A percentile compares a stretch with the other conserved stretches of the same genome.
Evolutionary conservation across 352 stramenopile genomes (phyloP).

Genomic region (Ophiocytium majus): DNA sequence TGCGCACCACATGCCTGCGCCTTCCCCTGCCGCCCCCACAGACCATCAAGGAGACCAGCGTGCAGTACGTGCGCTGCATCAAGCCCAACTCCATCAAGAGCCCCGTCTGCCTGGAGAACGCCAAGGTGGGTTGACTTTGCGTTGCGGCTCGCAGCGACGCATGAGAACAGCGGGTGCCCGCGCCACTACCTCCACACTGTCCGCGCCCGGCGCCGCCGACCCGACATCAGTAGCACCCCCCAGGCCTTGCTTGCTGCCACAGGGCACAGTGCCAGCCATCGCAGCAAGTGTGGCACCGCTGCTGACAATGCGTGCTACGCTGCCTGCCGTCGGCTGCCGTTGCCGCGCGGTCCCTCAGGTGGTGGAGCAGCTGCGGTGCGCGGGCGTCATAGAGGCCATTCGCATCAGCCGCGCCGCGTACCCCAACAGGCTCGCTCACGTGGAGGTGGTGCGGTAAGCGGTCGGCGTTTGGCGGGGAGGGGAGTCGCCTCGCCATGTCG

Average conservation of each 20-base stretch:
- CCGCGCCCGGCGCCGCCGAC: no score
- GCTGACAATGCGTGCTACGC: no score
- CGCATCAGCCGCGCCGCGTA: conserved; percentile 79
- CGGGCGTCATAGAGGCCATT: conserved; percentile 81
- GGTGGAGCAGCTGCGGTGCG: conserved; percentile 77
- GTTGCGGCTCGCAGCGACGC: no score
- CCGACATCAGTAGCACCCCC: no score
- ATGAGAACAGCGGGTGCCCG: no score
- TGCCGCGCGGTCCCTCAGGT: conserved; percentile 59
- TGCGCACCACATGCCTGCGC: no score
- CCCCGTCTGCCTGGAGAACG: conserved; percentile 63
- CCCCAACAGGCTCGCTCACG: conserved; percentile 65
- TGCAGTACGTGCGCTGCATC: conserved; percentile 90
- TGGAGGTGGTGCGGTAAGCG: conserved; percentile 16
- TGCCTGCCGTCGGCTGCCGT: neutral
- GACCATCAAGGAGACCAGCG: conserved; percentile 79
- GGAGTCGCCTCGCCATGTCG: no score
- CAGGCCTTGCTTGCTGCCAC: no score
- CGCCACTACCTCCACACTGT: no score
- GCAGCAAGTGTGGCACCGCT: no score
- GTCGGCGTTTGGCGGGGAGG: no score
- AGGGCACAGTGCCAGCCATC: no score
- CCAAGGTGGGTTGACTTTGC: conserved; percentile 58
- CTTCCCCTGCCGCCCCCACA: conserved; percentile 65
- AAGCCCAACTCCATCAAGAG: conserved; percentile 92